Evolutionary conservation across 2,329 filamentous ascomycete genomes (phyloP), one percentile per base, ranked within the genome.

Genomic region (Colletotrichum incanum): DNA sequence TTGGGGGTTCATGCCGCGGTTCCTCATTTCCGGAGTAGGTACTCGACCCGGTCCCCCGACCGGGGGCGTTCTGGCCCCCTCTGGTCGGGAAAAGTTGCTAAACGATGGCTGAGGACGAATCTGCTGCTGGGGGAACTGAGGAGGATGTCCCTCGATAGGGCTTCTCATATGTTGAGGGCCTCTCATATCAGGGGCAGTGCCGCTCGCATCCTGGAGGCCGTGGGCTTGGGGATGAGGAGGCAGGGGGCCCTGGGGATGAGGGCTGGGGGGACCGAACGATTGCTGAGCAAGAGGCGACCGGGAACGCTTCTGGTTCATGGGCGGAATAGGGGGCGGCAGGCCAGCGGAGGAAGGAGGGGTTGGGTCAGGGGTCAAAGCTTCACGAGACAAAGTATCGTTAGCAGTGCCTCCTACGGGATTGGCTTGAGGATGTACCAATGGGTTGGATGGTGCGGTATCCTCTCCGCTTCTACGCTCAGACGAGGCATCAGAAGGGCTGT

Each of bases 361-460:
- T 69, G 81, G 78, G 68, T 73, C 49, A 52, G 80, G 78, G 74
- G 78, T 86, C 79, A 88, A 76, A 85, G 79, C 87, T 87, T 90
- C 85, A 84, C 82, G 86, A 82, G 86, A 86, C 77, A 84, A 82
- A 80, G 83, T 82, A 78, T 84, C 78, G 83, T 91, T 88, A 87
- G 88, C 85, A 86, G 83, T 84, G 77, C 83, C 85, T 79, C 86
- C 86, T 77, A 85, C 78, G 79, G 84, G 79, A 79, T 85, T 85
- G 79, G 85, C 85, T 80, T 87, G 82, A 82, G 81, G 77, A 83
- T 85, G 85, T 86, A 88, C 86, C 83, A 84, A 82, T 60, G 67
- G 67, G 59, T 49, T 71, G 14, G 74, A 74, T 74, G 76, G 77
- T 73, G 76, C 76, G 73, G 76, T 76, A 73, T 82, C 78, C 74